A percentile compares a stretch with the other conserved stretches of the same genome.
Evolutionary conservation across 2,329 filamentous ascomycete species (phyloP).

Genomic region (Trichoderma endophyticum): DNA sequence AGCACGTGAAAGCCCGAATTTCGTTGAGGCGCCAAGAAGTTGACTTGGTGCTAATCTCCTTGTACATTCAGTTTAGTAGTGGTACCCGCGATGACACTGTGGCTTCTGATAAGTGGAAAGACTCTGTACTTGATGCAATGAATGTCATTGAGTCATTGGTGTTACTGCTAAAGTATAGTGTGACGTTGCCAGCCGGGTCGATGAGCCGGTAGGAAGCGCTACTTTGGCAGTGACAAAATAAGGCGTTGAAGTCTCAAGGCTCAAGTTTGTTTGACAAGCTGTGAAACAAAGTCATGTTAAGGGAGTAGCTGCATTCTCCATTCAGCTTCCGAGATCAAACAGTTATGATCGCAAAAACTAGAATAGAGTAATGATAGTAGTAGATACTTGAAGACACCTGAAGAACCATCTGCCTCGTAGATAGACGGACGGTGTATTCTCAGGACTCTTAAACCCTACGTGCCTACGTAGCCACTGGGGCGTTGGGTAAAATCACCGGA

Average conservation of each 20-base stretch:
- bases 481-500: neutral
- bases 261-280: neutral
- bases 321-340: neutral
- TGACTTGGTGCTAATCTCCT: neutral
- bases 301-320: neutral
- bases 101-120: neutral
- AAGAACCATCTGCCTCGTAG: neutral
- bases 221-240: neutral
- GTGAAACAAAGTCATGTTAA: neutral
- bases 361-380: neutral
- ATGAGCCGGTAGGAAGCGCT: neutral
- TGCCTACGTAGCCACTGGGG: neutral
- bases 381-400: neutral
- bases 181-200: neutral
- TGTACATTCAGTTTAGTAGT: neutral
- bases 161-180: neutral
- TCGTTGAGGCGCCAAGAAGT: conserved; percentile 10
- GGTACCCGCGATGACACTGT: neutral
- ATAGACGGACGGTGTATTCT: neutral
- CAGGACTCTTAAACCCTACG: neutral
- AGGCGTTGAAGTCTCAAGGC: neutral
- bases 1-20: conserved; percentile 17
- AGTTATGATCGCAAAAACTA: neutral
- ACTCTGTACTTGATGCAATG: neutral
- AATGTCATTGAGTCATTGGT: neutral